Evolutionary conservation across 106 monocot genomes (phyloP), one percentile per base, ranked within the genome.

Genomic region (Acorus calamus): DNA sequence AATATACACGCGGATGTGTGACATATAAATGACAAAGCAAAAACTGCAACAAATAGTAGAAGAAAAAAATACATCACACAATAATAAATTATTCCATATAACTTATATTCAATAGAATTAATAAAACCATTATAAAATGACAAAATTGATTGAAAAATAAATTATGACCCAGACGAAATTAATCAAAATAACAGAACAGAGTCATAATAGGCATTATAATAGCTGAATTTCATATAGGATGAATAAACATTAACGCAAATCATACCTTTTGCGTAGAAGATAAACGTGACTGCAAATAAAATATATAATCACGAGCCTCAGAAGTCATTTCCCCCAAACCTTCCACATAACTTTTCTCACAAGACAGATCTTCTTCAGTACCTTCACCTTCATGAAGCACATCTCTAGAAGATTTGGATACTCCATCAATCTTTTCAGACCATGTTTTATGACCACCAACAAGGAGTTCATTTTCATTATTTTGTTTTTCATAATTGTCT

Each of bases 201-300:
- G 28, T 28, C 28, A 28, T 28, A 28, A 28, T 28, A 28, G 28
- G 28, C 28, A 28, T 28, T 1, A 28, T 28, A 28, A 28, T 28
- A 28, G 28, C 28, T 28, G 28, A 28, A 28, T 28, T 28, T 28
- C 28, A 28, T 28, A 28, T 28, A 28, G 28, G 14, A 14, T 44
- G 60, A 60, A 60, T 60, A 42, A 42, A 44, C 60, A 44, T 3
- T 44, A 28, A 5, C 42, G 8, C 42, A 41, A 50, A 41, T 6
- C 45, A 53, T 80, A 94, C 94, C 84, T 84, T 94, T 78, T 87
- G 67, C 60, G 76, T 60, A 49, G 80, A 81, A 72, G 87, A 80
- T 57, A 94, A 52, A 74, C 80, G 82, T 72, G 84, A 84, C 66
- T 90, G 76, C 60, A 94, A 64, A 8, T 69, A 72, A 73, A 76